These are phyloP conservation scores for Phytophthora europaea DNA, from an alignment of 352 stramenopile genomes.

Conservation along the genomic window DNA sequence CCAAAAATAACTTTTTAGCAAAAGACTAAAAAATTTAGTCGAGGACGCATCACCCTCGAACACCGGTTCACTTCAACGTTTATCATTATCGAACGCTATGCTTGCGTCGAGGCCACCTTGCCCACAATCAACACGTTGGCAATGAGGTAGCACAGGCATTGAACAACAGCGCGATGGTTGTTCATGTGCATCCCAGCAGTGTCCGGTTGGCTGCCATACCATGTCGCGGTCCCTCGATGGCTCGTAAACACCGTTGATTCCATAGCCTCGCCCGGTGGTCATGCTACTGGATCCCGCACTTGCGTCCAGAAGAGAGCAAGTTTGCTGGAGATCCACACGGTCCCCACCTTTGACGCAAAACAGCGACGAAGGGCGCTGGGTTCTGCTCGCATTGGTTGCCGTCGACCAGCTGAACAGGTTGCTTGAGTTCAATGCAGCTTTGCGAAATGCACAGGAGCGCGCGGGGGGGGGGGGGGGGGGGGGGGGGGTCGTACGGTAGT, in stretches of 20 bases:
- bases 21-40: neutral
- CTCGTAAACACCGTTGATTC: neutral
- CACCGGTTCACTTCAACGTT: neutral
- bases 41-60: conserved; percentile 1
- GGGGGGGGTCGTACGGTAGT: no score
- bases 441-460: no score
- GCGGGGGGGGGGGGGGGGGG: no score
- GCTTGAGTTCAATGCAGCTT: neutral
- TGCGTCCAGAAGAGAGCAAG: neutral
- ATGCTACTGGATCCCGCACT: neutral
- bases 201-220: conserved; percentile 7
- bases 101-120: neutral
- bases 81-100: neutral
- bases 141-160: neutral
- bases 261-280: neutral
- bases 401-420: neutral
- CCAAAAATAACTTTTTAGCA: neutral
- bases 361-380: no score
- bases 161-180: neutral
- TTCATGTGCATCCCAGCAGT: neutral
- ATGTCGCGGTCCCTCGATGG: neutral
- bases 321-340: neutral
- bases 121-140: neutral
- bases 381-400: neutral
- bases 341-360: neutral